phyloP scores from a whole-genome alignment of 805 yeast species.

The Danielozyma ontarioensis region DNA sequence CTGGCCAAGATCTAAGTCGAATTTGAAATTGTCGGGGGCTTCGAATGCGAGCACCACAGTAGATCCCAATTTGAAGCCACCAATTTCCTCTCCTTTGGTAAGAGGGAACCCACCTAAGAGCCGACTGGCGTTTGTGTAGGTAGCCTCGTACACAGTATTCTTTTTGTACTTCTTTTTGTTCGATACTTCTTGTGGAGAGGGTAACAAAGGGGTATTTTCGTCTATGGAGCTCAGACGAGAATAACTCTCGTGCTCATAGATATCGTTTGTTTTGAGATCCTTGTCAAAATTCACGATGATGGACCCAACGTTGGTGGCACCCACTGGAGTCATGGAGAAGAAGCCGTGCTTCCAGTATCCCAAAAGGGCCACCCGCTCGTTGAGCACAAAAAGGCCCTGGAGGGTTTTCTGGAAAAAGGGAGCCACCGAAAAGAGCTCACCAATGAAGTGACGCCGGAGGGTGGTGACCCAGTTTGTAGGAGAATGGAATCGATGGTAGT shows the following conservation, averaged over 20 bases:
- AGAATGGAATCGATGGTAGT: constrained; percentile 94
- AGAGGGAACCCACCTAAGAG: constrained; percentile 83
- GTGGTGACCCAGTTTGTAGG: constrained; percentile 96
- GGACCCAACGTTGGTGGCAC: constrained; percentile 98
- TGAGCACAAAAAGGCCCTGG: constrained; percentile 80
- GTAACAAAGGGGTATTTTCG: constrained; percentile 29
- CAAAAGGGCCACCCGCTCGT: constrained; percentile 90
- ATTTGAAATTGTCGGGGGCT: constrained; percentile 80
- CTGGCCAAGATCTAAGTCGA: constrained; percentile 66
- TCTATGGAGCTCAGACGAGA: constrained; percentile 15
- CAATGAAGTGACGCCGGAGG: constrained; percentile 89
- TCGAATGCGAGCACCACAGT: constrained; percentile 97
- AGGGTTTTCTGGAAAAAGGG: constrained; percentile 91
- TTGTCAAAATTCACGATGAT: constrained; percentile 88
- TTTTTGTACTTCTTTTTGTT: constrained; percentile 45
- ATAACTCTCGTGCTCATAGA: constrained; percentile 47
- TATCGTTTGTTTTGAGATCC: constrained; percentile 78
- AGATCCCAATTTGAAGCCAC: constrained; percentile 93
- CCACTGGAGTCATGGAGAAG: constrained; percentile 98
- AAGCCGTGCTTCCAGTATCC: constrained; percentile 98
- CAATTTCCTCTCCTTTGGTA: constrained; percentile 89
- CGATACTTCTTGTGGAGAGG: constrained; percentile 6
- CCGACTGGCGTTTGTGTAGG: constrained; percentile 73
- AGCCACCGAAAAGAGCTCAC: constrained; percentile 92
- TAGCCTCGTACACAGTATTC: constrained; percentile 90